Percentiles rank a stretch among this genome's conserved stretches.
Evolutionary conservation across 768 basidiomycete genomes (phyloP).

Genomic region (Infundibulicybe gibba): DNA sequence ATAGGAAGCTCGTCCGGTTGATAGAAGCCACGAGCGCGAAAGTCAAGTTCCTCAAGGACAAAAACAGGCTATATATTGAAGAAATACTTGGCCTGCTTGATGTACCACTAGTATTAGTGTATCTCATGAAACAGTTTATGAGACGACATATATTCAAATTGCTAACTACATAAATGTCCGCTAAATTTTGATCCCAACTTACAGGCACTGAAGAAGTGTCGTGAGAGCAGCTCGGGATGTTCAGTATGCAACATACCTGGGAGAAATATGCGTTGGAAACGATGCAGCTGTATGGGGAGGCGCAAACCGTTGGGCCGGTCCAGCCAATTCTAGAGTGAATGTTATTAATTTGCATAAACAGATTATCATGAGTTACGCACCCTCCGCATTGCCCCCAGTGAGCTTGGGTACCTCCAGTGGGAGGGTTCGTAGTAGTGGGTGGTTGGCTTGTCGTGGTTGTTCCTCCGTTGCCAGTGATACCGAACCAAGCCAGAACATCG

Average conservation of each 20-base stretch:
- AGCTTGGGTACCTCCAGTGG: conserved; percentile 12
- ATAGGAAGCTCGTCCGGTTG: conserved; percentile 36
- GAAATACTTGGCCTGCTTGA: no score
- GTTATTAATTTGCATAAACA: not conserved
- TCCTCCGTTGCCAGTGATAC: conserved; percentile 28
- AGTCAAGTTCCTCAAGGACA: not conserved
- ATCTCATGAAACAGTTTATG: no score
- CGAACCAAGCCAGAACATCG: conserved; percentile 46
- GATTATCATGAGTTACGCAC: conserved; percentile 9
- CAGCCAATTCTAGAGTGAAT: conserved; percentile 19
- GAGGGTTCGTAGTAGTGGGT: conserved; percentile 12
- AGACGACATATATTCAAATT: no score
- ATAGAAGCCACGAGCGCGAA: conserved; percentile 44
- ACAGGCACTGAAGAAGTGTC: not conserved
- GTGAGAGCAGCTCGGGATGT: not conserved
- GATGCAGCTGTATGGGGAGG: conserved; percentile 17
- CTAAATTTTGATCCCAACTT: not conserved
- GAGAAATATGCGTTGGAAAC: conserved; percentile 15
- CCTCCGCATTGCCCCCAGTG: conserved; percentile 29
- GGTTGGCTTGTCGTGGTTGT: conserved; percentile 12
- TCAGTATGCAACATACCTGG: conserved; percentile 15
- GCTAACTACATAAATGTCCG: no score
- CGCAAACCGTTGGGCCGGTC: conserved; percentile 21
- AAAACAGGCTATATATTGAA: no score
- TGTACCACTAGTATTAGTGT: no score